Base-by-base conservation (phyloP, 768 basidiomycete genomes). In the Podaxis carcinomalis region DNA sequence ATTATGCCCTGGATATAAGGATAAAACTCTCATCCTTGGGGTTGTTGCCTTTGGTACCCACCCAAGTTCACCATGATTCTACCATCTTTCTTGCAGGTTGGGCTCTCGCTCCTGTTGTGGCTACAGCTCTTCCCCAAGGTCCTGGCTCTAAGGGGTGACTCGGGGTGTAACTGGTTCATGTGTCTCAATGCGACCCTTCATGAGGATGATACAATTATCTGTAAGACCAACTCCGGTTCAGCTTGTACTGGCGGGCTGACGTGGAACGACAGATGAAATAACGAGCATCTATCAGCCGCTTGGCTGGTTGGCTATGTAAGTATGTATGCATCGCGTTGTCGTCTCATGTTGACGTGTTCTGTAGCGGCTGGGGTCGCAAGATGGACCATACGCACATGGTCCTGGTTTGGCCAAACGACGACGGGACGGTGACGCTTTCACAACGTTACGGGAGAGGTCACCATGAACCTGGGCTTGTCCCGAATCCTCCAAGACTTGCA, bases 321-420 rank as follows among this genome's bases (percentile, higher is more conserved):
- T 64, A 13, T 53, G 44, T 5, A 21, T 19, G 21, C n/a, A 44
- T 59, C 14, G 19, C 55, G 14, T 46, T 53, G 19, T 37, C 4
- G 11, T 28, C 49, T 39, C 21, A 44, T 7, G 55, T 46, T 57
- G 5, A 64, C 14, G 7, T 16, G 7, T n/a, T 44, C 62, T 59
- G 28, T 61, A 81, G 80, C 51, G 84, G 83, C 11, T 85, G 81
- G 66, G 84, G 85, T 4, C 62, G 59, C 32, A 72, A 68, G 46
- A 84, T 85, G 83, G 66, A 73, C n/a, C 66, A 74, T 50, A 76
- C 80, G 0, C 78, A 79, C 44, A 84, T 87, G 79, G 78, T 88
- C 60, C 80, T 89, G n/a, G 69, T 80, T 70, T 78, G 78, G 77
- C 68, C 71, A 50, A 77, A 78, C 65, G 67, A 74, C 2, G 83